Base-by-base conservation (phyloP, 2,329 filamentous ascomycete genomes). In the Bipolaris oryzae region DNA sequence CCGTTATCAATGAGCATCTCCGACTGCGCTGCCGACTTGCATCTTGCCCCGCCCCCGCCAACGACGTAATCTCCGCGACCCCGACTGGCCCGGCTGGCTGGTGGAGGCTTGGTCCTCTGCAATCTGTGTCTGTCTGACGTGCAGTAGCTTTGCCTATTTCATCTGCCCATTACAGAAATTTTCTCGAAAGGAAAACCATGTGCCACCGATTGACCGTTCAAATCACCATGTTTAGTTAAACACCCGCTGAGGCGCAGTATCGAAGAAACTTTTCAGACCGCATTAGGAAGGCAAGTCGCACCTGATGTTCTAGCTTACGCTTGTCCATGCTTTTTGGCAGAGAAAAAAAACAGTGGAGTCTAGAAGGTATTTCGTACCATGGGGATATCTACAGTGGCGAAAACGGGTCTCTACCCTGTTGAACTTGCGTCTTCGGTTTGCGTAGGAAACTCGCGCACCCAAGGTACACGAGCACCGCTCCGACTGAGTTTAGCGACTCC, bases 61-160 rank as follows among this genome's bases (percentile, higher is more conserved):
- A 56, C 57, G 54, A 60, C 57, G 57, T 60, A 60, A 60, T 60
- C 53, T 53, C 41, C 37, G 44, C 21, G 33, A 25, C 21, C 20
- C 33, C 44, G 18, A 34, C 51, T 43, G 33, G 34, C 46, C 41
- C 54, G 45, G 47, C 43, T 57, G 49, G 57, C 42, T 51, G 49
- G 42, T 25, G 23, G 38, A 45, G 38, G 31, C 37, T 34, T 35
- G 53, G 48, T 35, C 35, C 21, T 42, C 20, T 37, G 34, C 34
- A 39, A 43, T 20, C 25, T 41, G 34, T 42, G 38, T 39, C 51
- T 47, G 38, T 41, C 44, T 59, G 48, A 50, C 48, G 44, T 53
- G 48, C 57, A 57, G 46, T 16, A 28, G 47, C 21, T 45, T 56
- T 42, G 16, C 44, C 52, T 28, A 11, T 16, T 52, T 39, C 6